These are phyloP conservation scores for Rhodomyrtus tomentosa DNA, from an alignment of 345 rosid species.

Conservation along the genomic window DNA sequence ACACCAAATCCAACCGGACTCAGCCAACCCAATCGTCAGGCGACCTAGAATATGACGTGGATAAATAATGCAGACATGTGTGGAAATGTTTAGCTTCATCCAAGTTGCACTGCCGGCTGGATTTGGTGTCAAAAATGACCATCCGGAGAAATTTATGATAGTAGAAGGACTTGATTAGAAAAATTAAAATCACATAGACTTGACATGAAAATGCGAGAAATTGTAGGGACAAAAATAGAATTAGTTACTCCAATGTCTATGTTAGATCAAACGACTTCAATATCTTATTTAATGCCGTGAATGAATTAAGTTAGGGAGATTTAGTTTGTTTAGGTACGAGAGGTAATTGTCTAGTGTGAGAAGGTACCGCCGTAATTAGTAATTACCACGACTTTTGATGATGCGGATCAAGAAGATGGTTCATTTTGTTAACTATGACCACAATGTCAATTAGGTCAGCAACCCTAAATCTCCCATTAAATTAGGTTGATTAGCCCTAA, in stretches of 20 bases:
- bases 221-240: neutral
- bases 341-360: neutral
- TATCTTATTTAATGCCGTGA: neutral
- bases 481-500: neutral
- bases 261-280: neutral
- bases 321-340: neutral
- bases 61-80: too few species aligned
- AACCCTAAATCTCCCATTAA: neutral
- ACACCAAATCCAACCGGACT: neutral
- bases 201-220: neutral
- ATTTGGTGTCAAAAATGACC: neutral
- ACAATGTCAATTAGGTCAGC: too few species aligned
- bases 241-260: neutral
- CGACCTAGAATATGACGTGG: neutral
- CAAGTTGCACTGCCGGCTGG: fast-evolving
- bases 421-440: neutral
- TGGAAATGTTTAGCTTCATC: too few species aligned
- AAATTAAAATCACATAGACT: neutral
- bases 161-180: neutral
- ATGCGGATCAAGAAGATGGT: neutral
- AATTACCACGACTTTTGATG: neutral
- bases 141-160: neutral
- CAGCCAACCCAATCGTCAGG: fast-evolving
- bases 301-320: neutral
- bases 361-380: neutral